Base-by-base conservation (phyloP, 1,284 basidiomycete species). In the Apiotrichum laibachii region DNA sequence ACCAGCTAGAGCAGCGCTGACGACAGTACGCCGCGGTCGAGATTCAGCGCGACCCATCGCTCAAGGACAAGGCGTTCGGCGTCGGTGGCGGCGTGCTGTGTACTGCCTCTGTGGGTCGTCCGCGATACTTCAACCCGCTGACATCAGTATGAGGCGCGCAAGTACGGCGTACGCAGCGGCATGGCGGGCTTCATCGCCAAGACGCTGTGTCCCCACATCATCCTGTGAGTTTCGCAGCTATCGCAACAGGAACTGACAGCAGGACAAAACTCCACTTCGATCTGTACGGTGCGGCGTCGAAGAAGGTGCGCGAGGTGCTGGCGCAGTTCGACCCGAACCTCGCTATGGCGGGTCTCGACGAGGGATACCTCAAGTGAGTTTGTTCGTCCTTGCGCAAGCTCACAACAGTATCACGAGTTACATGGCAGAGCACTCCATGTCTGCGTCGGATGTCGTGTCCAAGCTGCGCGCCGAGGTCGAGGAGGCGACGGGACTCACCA, bases 141-240 rank as follows among this genome's bases (percentile, higher is more conserved):
- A 45, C 48, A 35, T 35, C 21, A 92, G 89, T 96, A 96, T 64
- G 92, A 92, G 72, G 93, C 93, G 1, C 83, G 92, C 52, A 91
- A 88, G 71, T 92, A 83, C 67, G 92, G 92, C 0, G 88, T 89
- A 37, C 85, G 92, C 31, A 92, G 89, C 5, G 92, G 90, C 34
- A 94, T 94, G 92, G 84, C 91, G 83, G 90, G 85, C 49, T 94
- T 93, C 74, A 87, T 98, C 45, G 95, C 94, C 16, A 88, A 88
- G 79, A 94, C 92, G 70, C 84, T 99, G 11, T 98, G 93, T 72
- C 93, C 94, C 1, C 85, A 94, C 11, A 84, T 99, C n/a, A 86
- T 91, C 46, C 80, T 92, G 76, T 78, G 60, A 66, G 74, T 63
- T 45, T n/a, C n/a, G n/a, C n/a, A n/a, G n/a, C n/a, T n/a, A n/a